Conservation (phyloP, 2,329 filamentous ascomycete species). For the Tolypocladium tropicale region DNA sequence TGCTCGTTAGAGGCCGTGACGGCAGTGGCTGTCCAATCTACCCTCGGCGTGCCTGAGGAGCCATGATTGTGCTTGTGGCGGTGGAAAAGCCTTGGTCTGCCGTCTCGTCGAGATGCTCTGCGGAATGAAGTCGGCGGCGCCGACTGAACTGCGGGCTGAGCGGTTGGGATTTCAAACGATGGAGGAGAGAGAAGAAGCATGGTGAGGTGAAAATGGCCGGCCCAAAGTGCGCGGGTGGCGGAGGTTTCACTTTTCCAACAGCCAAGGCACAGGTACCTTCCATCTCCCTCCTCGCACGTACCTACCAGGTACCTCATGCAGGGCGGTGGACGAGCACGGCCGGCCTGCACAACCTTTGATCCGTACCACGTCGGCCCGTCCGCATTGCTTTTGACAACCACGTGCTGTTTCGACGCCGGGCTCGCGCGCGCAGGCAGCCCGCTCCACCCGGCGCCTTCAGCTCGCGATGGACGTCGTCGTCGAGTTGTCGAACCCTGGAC, state of each 20-base stretch:
- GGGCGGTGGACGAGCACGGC: background rate
- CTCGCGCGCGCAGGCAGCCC: background rate
- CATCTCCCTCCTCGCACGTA: too few relatives aligned
- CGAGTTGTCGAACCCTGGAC: too few relatives aligned
- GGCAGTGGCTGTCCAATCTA: background rate
- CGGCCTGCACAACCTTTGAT: background rate
- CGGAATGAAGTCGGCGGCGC: slow-evolving; percentile 62
- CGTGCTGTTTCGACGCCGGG: background rate
- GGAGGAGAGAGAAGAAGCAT: too few relatives aligned
- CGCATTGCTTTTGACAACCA: background rate
- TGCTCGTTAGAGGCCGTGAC: background rate
- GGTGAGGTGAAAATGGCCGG: too few relatives aligned
- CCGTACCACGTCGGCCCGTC: background rate
- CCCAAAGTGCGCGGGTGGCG: too few relatives aligned
- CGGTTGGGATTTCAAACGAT: too few relatives aligned
- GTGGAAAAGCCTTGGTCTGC: slow-evolving; percentile 62
- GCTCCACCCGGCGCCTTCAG: background rate
- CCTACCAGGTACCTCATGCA: too few relatives aligned
- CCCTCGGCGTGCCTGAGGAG: background rate
- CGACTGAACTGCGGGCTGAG: too few relatives aligned
- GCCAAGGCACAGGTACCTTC: too few relatives aligned
- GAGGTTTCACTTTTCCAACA: too few relatives aligned
- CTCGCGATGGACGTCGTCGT: background rate
- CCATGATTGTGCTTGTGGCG: slow-evolving; percentile 48
- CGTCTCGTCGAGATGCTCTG: slow-evolving; percentile 55